These are phyloP conservation scores for Alloteropsis semialata DNA, from an alignment of 176 grass and related monocot genomes.

Conservation along the genomic window DNA sequence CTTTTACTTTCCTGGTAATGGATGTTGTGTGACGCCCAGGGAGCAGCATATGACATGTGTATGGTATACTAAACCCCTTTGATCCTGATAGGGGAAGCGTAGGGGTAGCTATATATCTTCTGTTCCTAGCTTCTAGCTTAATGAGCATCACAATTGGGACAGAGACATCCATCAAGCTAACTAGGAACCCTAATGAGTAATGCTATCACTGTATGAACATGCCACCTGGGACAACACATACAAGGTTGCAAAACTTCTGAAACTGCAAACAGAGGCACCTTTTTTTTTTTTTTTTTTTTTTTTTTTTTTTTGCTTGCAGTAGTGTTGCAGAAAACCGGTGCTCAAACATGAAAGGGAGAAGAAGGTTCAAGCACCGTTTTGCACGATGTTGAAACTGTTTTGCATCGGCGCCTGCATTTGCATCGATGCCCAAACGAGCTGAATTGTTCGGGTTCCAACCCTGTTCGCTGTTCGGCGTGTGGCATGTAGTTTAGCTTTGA, in stretches of 20 bases:
- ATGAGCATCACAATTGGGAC: neutral
- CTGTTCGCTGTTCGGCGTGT: too few relatives aligned
- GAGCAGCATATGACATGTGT: constrained; percentile 1
- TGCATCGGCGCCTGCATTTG: too few relatives aligned
- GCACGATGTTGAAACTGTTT: too few relatives aligned
- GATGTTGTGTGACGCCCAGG: constrained; percentile 12
- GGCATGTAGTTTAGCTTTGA: neutral
- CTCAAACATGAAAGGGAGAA: too few relatives aligned
- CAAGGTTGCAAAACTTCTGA: neutral
- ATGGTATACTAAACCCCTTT: neutral
- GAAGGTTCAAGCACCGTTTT: too few relatives aligned
- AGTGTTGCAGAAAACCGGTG: neutral
- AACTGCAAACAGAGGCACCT: neutral
- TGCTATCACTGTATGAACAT: neutral
- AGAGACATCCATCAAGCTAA: neutral
- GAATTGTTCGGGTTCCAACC: neutral
- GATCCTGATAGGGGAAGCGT: neutral
- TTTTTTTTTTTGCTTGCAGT: neutral
- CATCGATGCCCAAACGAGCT: neutral
- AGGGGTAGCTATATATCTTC: neutral
- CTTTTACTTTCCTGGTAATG: neutral
- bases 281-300: too few relatives aligned
- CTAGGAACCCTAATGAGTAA: too few relatives aligned
- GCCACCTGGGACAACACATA: neutral
- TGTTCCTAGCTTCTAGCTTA: neutral